Percentiles rank a stretch among this genome's conserved stretches.
phyloP scores from a whole-genome alignment of 1,284 basidiomycete genomes.

The Albatrellus sp. region DNA sequence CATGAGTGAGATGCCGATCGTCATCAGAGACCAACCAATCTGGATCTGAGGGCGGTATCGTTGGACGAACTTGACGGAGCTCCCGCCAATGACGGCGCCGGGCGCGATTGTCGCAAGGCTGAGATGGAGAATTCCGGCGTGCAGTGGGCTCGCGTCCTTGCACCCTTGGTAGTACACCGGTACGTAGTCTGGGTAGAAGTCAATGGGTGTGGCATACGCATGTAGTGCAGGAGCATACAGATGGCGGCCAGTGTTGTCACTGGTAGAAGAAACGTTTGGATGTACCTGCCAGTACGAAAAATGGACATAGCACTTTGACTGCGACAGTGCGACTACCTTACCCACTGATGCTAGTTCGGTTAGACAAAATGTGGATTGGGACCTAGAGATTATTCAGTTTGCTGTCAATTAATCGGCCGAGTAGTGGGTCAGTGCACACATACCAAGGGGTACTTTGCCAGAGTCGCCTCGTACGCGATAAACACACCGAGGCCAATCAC shows the following conservation, averaged over 20 bases:
- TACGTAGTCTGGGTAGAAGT: slow-evolving; percentile 15
- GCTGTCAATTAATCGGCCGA: not conserved
- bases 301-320: too few species aligned
- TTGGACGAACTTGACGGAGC: slow-evolving; percentile 17
- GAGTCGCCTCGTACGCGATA: slow-evolving; percentile 14
- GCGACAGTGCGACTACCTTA: too few species aligned
- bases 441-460: slow-evolving; percentile 16
- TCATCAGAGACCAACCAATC: slow-evolving; percentile 17
- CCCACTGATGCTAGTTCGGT: slow-evolving; percentile 18
- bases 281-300: too few species aligned
- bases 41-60: slow-evolving; percentile 19
- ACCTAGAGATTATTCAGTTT: slow-evolving; percentile 11
- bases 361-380: slow-evolving; percentile 18
- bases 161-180: slow-evolving; percentile 32
- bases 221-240: slow-evolving; percentile 9
- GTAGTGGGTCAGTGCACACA: too few species aligned
- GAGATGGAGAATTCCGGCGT: slow-evolving; percentile 27
- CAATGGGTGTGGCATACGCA: not conserved
- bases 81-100: slow-evolving; percentile 18
- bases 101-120: slow-evolving; percentile 20
- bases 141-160: slow-evolving; percentile 23
- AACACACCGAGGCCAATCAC: slow-evolving; percentile 15
- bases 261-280: slow-evolving; percentile 9
- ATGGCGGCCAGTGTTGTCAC: not conserved
- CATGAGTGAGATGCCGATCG: slow-evolving; percentile 16